Conservation (phyloP, 129 eudicot genomes). For the Scalesia atractyloides region DNA sequence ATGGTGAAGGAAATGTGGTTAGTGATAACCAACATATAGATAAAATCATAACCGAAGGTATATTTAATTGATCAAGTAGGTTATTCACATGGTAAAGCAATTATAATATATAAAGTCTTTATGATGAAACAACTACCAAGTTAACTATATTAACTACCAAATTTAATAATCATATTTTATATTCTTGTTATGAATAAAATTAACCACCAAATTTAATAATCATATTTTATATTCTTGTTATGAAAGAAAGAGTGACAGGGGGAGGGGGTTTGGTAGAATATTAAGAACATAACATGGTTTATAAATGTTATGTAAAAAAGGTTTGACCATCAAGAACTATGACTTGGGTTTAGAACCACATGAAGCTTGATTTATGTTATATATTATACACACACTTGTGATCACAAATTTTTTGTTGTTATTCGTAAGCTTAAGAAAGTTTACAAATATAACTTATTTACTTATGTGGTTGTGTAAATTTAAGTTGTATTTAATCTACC, state of each 20-base stretch:
- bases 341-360: conserved; percentile 27
- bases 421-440: too few relatives aligned
- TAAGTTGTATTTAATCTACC: too few relatives aligned
- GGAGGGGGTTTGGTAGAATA: conserved; percentile 29
- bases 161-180: conserved; percentile 4
- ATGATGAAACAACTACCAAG: conserved; percentile 18
- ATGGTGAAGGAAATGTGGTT: too few relatives aligned
- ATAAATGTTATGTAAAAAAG: conserved; percentile 22
- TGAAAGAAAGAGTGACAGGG: neutral
- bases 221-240: neutral
- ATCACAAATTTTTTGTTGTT: neutral
- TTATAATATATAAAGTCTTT: neutral
- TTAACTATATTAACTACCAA: conserved; percentile 44
- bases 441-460: too few relatives aligned
- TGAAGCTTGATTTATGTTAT: neutral
- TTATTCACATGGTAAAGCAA: neutral
- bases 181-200: neutral
- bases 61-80: neutral
- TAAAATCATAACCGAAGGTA: neutral
- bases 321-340: conserved; percentile 31
- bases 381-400: neutral
- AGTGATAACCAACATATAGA: too few relatives aligned
- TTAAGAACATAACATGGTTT: conserved; percentile 37
- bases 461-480: too few relatives aligned
- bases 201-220: too few relatives aligned